A percentile compares a stretch with the other conserved stretches of the same genome.
These are phyloP conservation scores for Aegilops speltoides DNA, from an alignment of 176 grass and related monocot genomes.

Conservation along the genomic window DNA sequence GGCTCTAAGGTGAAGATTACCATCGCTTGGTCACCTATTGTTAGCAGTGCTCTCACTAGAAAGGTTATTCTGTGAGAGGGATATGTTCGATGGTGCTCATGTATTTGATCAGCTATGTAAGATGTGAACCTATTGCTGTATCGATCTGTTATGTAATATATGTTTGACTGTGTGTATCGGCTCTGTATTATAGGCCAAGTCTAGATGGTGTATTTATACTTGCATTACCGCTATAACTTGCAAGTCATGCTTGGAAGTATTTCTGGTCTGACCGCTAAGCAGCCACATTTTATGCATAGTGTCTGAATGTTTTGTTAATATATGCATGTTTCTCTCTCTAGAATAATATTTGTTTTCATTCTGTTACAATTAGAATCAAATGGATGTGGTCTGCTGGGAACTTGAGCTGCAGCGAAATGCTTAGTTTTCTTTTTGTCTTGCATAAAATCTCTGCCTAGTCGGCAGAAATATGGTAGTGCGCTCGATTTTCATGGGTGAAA, in stretches of 20 bases:
- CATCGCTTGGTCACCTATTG: background rate
- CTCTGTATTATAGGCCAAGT: background rate
- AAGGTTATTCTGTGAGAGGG: background rate
- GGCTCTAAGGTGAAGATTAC: background rate
- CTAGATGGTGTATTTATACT: background rate
- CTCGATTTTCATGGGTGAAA: too few species aligned
- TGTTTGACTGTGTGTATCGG: background rate
- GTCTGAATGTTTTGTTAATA: background rate
- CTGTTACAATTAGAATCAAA: background rate
- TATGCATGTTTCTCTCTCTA: background rate
- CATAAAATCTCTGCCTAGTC: background rate
- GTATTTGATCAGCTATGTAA: background rate
- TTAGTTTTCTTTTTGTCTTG: background rate
- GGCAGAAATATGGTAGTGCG: too few species aligned
- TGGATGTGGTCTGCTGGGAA: background rate
- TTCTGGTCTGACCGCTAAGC: background rate
- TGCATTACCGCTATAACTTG: background rate
- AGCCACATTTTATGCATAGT: background rate
- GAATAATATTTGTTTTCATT: background rate
- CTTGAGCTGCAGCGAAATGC: background rate
- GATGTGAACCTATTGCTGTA: background rate
- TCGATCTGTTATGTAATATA: background rate
- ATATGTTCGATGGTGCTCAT: background rate
- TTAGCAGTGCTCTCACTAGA: background rate
- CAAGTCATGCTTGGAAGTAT: background rate